phyloP scores from a whole-genome alignment of 129 eudicot species.

The Helianthus annuus region DNA sequence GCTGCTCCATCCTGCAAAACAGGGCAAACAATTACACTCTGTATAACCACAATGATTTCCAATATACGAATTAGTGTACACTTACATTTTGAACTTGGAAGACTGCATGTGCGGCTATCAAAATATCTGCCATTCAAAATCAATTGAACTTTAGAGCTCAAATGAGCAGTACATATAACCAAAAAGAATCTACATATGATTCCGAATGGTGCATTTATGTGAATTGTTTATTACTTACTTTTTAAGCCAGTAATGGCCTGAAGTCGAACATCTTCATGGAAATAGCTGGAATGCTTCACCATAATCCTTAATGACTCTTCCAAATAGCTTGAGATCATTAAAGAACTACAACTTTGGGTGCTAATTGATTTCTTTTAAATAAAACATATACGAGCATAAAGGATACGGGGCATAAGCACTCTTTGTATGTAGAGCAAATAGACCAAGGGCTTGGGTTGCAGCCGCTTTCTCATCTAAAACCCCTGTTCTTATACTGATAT shows the following conservation, averaged over 20 bases:
- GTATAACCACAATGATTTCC: background rate
- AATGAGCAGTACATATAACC: slow-evolving; percentile 4
- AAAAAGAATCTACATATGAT: background rate
- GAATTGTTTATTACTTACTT: slow-evolving; percentile 51
- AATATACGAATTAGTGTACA: slow-evolving; percentile 15
- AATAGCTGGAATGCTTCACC: slow-evolving; percentile 81
- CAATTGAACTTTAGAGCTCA: slow-evolving; percentile 22
- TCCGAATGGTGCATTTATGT: background rate
- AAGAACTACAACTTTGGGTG: slow-evolving; percentile 37
- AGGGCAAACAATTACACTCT: slow-evolving; percentile 1
- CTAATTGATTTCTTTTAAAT: background rate
- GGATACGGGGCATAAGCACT: slow-evolving; percentile 94
- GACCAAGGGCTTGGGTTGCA: slow-evolving; percentile 97
- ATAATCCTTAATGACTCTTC: slow-evolving; percentile 88
- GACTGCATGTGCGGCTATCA: slow-evolving; percentile 75
- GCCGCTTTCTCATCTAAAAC: slow-evolving; percentile 99
- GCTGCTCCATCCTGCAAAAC: slow-evolving; percentile 75
- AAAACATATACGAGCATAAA: slow-evolving; percentile 44
- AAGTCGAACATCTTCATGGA: slow-evolving; percentile 98
- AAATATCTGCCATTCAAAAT: slow-evolving; percentile 66
- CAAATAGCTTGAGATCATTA: slow-evolving; percentile 69
- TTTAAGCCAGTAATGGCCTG: slow-evolving; percentile 85
- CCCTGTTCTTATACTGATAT: slow-evolving; percentile 95
- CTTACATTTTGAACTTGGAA: slow-evolving; percentile 79
- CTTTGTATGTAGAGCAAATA: slow-evolving; percentile 90